phyloP scores from a whole-genome alignment of 1,139 yeast genomes.

The Waltiozyma solani region DNA sequence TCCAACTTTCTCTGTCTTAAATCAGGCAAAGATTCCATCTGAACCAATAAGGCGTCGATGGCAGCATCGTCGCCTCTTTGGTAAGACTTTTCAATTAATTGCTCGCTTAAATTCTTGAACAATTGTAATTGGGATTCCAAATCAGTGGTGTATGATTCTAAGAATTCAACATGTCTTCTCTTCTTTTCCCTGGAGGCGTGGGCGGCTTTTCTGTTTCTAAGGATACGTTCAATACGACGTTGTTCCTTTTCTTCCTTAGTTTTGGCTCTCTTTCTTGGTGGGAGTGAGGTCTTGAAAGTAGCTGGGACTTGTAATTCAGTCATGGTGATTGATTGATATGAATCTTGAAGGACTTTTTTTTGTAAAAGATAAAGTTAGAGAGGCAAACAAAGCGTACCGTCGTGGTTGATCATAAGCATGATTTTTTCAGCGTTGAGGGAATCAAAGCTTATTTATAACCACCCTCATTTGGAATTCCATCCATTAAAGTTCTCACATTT shows the following conservation, averaged over 20 bases:
- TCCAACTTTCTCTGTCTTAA: conserved; percentile 11
- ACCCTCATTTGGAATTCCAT: too few relatives aligned
- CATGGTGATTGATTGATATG: conserved; percentile 4
- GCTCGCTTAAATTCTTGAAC: conserved; percentile 9
- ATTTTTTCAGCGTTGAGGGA: too few relatives aligned
- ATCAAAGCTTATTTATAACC: too few relatives aligned
- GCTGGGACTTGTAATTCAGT: conserved; percentile 21
- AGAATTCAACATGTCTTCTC: conserved; percentile 80
- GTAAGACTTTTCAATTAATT: conserved; percentile 9
- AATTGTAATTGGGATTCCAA: conserved; percentile 29
- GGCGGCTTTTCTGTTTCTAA: conserved; percentile 94
- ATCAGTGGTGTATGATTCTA: conserved; percentile 54
- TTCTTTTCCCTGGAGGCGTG: conserved; percentile 96
- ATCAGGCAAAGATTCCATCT: conserved; percentile 13
- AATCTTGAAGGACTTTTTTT: background rate
- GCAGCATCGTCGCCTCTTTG: conserved; percentile 11
- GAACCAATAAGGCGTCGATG: conserved; percentile 11
- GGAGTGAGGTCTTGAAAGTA: conserved; percentile 41
- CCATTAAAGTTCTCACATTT: too few relatives aligned
- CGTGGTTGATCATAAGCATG: too few relatives aligned
- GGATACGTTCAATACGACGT: conserved; percentile 83
- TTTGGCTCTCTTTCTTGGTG: conserved; percentile 94
- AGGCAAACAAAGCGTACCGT: too few relatives aligned
- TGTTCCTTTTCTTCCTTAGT: conserved; percentile 97
- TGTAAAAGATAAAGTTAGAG: background rate